Evolutionary conservation across 2,329 filamentous ascomycete genomes (phyloP), one percentile per base, ranked within the genome.

Genomic region (Penicillium aurantiogriseum): DNA sequence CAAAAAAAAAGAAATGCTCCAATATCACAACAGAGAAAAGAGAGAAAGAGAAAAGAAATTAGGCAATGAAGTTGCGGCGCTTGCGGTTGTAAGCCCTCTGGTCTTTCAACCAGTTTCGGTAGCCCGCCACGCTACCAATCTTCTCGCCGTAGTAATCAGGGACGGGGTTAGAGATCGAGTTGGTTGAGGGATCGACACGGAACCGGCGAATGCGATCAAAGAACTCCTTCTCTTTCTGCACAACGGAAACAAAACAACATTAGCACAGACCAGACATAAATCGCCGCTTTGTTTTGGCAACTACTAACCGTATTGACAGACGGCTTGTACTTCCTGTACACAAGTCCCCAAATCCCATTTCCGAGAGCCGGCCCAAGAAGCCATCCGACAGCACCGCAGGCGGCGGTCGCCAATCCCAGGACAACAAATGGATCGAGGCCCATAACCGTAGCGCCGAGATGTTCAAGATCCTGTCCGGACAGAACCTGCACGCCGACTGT

Each of bases 121-220:
- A 99, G 46, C 91, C 92, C 53, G 87, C 83, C 23, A 97, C 91
- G 69, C 92, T 96, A 51, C 90, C 90, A 68, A 99, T 96, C 83
- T 97, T 97, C 80, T 99, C 94, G 68, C 94, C 94, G 71, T 99
- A 99, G 78, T 96, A 99, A 74, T 99, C 94, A 43, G 93, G 92
- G 1, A 96, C 90, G 19, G 94, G 94, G 79, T 97, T 97, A 51
- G 90, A 85, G 66, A 94, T 88, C 40, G 91, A 96, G 61, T 92
- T 95, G 53, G 89, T 88, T 17, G 88, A 89, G 4, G 94, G 93
- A 74, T 99, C 93, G 60, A 96, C 93, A 27, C 94, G 87, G 79
- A 94, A 89, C 76, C 88, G 91, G 81, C 92, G 94, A 77, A 99
- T 90, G 64, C 93, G 85, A 60, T 88, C 85, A 76, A 93, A 97